Evolutionary conservation across 176 grass and related monocot genomes (phyloP).

Genomic region (Typha latifolia): DNA sequence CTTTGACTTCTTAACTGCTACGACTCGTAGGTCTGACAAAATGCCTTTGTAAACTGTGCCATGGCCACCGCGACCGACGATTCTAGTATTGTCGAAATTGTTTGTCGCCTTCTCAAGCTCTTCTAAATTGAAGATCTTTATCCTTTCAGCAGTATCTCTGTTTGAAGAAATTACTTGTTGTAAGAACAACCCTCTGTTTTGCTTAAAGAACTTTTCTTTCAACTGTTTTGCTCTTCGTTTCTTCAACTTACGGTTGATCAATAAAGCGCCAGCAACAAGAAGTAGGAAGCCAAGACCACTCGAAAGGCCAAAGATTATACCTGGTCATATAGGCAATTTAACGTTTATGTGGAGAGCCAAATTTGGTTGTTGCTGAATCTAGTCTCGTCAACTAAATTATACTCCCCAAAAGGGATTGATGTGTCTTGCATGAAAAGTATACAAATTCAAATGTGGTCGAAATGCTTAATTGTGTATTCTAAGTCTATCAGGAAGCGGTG

Average conservation of each 20-base stretch:
- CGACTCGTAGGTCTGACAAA: conserved; percentile 34
- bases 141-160: conserved; percentile 28
- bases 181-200: conserved; percentile 40
- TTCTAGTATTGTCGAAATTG: conserved; percentile 35
- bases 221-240: conserved; percentile 12
- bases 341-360: too few relatives aligned
- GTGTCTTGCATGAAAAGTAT: too few relatives aligned
- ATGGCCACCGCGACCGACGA: conserved; percentile 30
- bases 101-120: conserved; percentile 35
- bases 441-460: too few relatives aligned
- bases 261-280: too few relatives aligned
- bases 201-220: conserved; percentile 28
- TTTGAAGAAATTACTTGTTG: conserved; percentile 37
- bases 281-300: too few relatives aligned
- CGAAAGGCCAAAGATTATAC: too few relatives aligned
- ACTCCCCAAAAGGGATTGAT: too few relatives aligned
- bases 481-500: too few relatives aligned
- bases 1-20: conserved; percentile 49
- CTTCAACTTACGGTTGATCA: neutral
- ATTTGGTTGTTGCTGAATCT: too few relatives aligned
- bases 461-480: too few relatives aligned
- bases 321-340: too few relatives aligned
- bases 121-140: conserved; percentile 39
- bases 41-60: conserved; percentile 36
- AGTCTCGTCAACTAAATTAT: too few relatives aligned